These are phyloP conservation scores for Lasiodiplodia sp. DNA, from an alignment of 2,329 filamentous ascomycete genomes.

Conservation along the genomic window DNA sequence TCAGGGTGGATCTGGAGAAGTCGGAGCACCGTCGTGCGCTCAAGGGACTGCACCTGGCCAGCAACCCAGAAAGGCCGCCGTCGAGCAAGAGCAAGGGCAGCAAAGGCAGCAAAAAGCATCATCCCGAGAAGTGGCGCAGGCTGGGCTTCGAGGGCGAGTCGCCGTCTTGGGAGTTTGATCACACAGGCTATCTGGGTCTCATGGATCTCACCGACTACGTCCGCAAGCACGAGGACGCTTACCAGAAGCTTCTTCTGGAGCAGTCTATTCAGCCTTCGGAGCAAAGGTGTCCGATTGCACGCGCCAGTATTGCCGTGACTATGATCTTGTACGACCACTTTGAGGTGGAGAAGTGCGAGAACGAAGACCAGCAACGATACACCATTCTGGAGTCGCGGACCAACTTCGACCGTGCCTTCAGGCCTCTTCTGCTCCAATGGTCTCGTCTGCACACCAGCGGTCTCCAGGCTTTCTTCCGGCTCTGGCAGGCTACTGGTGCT, in stretches of 20 bases:
- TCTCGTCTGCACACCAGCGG: conserved; percentile 85
- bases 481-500: conserved; percentile 92
- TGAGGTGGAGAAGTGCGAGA: conserved; percentile 83
- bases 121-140: conserved; percentile 90
- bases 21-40: conserved; percentile 87
- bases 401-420: conserved; percentile 85
- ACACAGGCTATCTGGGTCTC: conserved; percentile 88
- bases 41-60: conserved; percentile 84
- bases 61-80: conserved; percentile 68
- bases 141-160: conserved; percentile 91
- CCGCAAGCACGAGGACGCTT: conserved; percentile 87
- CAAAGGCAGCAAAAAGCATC: conserved; percentile 69
- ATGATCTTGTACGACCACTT: conserved; percentile 94
- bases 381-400: conserved; percentile 75
- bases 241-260: conserved; percentile 89
- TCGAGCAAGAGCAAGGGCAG: conserved; percentile 41
- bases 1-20: conserved; percentile 83
- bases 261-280: conserved; percentile 76
- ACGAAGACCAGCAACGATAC: conserved; percentile 79
- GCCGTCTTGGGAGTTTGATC: conserved; percentile 83
- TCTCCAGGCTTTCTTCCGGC: conserved; percentile 83
- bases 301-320: conserved; percentile 86
- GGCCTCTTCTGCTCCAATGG: conserved; percentile 90
- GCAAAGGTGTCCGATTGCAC: conserved; percentile 84
- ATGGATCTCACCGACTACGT: conserved; percentile 98